Base-by-base conservation (phyloP, 208 protist genomes). In the Trypanosoma theileri region DNA sequence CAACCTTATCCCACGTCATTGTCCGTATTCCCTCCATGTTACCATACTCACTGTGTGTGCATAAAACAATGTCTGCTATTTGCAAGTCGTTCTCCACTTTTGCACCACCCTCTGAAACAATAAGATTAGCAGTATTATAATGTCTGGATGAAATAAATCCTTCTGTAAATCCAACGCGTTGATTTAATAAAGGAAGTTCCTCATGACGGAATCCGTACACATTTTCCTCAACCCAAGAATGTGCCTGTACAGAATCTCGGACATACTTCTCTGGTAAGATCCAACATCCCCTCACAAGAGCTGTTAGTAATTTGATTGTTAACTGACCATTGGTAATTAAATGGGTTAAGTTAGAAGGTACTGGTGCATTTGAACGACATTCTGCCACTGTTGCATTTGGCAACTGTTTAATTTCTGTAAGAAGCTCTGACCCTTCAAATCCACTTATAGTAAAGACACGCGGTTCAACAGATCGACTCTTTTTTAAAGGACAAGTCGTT, bases 161-260 rank as follows among this genome's bases (percentile, higher is more conserved):
- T 16, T 83, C 75, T 6, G 85, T 93, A 42, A 94, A 61, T 14
- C 68, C 74, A 16, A 96, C 65, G 35, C 76, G 80, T 71, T 88
- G 85, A 46, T 90, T 79, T 14, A 78, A 73, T 41, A 96, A 74
- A 19, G 91, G 91, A 10, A 77, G 82, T 24, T 83, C 66, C 48
- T 83, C 80, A 77, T 96, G 91, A 61, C 90, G 91, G 66, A 96
- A 96, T 19, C 91, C 91, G 57, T 90, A 93, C 26, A 82, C 72
- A 52, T 46, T 61, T 62, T 96, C 91, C 40, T 71, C 73, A 24
- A 87, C 66, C 89, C 91, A 96, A 31, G 40, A 31, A 46, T 75
- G 55, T 31, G 79, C 40, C 40, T 79, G 75, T 31, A 90, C 41
- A 12, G 85, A 94, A 51, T 89, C 80, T 42, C 74, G 67, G 16